These are phyloP conservation scores for Vitis labrusca DNA, from an alignment of 164 flowering plant species.

Conservation along the genomic window DNA sequence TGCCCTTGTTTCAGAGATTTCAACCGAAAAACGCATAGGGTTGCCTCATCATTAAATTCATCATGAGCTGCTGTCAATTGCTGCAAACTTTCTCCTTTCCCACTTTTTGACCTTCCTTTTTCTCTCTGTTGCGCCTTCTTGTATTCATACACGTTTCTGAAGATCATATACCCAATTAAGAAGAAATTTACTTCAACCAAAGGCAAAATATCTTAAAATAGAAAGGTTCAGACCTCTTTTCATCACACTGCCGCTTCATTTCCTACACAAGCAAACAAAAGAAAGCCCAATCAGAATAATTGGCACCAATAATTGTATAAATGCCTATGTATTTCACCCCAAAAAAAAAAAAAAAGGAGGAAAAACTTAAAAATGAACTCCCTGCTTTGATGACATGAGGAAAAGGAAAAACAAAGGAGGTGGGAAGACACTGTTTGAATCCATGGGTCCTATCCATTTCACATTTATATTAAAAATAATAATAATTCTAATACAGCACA, in stretches of 20 bases:
- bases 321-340: not conserved
- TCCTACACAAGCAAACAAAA: constrained; percentile 53
- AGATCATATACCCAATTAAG: constrained; percentile 20
- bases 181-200: constrained; percentile 10
- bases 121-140: constrained; percentile 69
- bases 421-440: too few relatives aligned
- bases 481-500: too few relatives aligned
- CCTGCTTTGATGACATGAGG: too few relatives aligned
- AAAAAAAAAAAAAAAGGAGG: not conserved
- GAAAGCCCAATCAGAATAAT: constrained; percentile 6
- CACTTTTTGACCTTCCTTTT: constrained; percentile 61
- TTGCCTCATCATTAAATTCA: constrained; percentile 84
- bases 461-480: too few relatives aligned
- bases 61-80: constrained; percentile 70
- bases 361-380: not conserved
- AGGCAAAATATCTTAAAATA: not conserved
- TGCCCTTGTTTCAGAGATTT: constrained; percentile 94
- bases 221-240: constrained; percentile 64
- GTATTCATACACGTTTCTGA: constrained; percentile 67
- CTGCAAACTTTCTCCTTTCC: constrained; percentile 58
- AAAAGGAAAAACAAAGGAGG: too few relatives aligned
- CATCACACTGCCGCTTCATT: constrained; percentile 95
- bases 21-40: constrained; percentile 77
- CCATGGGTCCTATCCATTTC: too few relatives aligned
- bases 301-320: too few relatives aligned